phyloP scores from a whole-genome alignment of 106 monocot genomes.

The Allium sativum region DNA sequence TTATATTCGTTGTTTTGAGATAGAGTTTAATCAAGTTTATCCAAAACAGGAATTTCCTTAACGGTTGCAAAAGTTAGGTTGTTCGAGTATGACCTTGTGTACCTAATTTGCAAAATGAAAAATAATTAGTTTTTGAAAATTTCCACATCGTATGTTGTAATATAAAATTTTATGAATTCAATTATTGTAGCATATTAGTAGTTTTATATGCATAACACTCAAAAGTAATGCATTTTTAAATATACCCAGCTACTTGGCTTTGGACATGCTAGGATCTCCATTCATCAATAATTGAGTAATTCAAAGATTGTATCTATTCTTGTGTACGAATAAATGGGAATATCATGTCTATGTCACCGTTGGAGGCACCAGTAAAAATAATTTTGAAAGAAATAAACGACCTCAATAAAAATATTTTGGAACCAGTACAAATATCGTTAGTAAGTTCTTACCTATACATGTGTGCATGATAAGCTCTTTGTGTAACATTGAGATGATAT shows the following conservation, averaged over 20 bases:
- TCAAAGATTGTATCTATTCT: conserved; percentile 48
- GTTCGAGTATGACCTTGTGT: conserved; percentile 36
- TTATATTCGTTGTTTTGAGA: background rate
- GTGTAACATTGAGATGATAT: conserved; percentile 42
- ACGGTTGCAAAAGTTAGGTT: conserved; percentile 65
- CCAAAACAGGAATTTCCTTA: conserved; percentile 18
- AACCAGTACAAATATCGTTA: no score
- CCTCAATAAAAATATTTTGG: no score
- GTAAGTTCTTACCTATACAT: conserved; percentile 31
- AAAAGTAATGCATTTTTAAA: no score
- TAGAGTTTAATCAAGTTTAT: background rate
- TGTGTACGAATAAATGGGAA: conserved; percentile 33
- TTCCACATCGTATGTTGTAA: no score
- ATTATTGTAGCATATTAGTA: no score
- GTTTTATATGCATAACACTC: no score
- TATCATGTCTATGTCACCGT: conserved; percentile 49
- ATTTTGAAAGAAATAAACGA: no score
- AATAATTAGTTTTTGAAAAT: no score
- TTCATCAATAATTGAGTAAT: conserved; percentile 33
- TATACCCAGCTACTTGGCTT: conserved; percentile 59
- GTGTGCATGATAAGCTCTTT: conserved; percentile 28
- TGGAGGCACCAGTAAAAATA: conserved; percentile 1
- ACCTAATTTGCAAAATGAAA: conserved; percentile 12
- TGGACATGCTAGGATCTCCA: conserved; percentile 48
- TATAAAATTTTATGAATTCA: no score